phyloP scores from a whole-genome alignment of 306 rosid genomes.

The Sophora flavescens region DNA sequence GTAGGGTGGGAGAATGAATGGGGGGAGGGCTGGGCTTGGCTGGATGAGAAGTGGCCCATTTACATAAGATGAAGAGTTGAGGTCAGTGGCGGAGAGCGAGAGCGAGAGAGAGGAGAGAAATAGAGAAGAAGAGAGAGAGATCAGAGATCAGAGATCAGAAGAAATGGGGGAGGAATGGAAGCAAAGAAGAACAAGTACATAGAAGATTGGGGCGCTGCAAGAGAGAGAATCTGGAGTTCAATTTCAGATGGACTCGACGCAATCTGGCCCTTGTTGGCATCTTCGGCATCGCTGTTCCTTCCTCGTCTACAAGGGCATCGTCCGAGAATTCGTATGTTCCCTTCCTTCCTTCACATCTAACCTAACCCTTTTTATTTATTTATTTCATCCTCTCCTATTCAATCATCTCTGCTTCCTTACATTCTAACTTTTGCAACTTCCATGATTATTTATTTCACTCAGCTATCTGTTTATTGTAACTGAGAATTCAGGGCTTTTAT shows the following conservation, averaged over 20 bases:
- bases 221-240: constrained; percentile 88
- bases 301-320: constrained; percentile 90
- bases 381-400: neutral
- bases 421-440: too few species aligned
- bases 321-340: constrained; percentile 63
- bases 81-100: too few species aligned
- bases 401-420: neutral
- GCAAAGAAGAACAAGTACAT: constrained; percentile 84
- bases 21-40: too few species aligned
- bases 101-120: too few species aligned
- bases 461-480: neutral
- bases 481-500: constrained; percentile 37
- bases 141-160: neutral
- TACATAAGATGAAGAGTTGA: too few species aligned
- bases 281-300: constrained; percentile 85
- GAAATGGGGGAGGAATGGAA: constrained; percentile 98
- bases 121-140: too few species aligned
- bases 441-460: too few species aligned
- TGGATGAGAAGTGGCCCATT: too few species aligned
- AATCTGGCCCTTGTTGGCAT: constrained; percentile 81
- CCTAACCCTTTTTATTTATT: neutral
- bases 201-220: constrained; percentile 87
- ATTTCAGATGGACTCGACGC: constrained; percentile 98
- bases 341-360: too few species aligned
- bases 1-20: too few species aligned